phyloP scores from a whole-genome alignment of 1,284 basidiomycete species.

The Ustilago crameri region DNA sequence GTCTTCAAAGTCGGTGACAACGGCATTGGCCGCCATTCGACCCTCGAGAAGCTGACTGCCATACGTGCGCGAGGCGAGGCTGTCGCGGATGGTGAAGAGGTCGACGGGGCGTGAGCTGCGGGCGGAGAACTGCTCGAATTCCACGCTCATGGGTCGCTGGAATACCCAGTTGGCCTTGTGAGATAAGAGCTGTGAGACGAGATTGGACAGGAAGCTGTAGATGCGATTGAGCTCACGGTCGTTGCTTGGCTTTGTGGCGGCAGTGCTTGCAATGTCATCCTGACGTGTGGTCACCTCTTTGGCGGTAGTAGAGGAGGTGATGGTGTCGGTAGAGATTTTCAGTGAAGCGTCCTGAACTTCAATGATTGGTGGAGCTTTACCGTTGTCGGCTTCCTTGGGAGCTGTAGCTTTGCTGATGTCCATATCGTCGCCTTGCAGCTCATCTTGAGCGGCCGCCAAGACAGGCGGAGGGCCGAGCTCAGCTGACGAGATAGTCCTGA shows the following conservation, averaged over 20 bases:
- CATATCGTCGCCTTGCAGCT: background rate
- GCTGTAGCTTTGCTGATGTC: too few species aligned
- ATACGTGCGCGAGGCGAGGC: slow-evolving; percentile 33
- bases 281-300: background rate
- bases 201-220: slow-evolving; percentile 44
- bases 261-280: background rate
- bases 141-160: slow-evolving; percentile 35
- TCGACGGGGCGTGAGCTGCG: slow-evolving; percentile 45
- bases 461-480: slow-evolving; percentile 11
- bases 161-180: slow-evolving; percentile 49
- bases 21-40: slow-evolving; percentile 40
- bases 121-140: slow-evolving; percentile 42
- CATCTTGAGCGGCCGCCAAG: background rate
- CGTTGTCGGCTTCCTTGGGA: too few species aligned
- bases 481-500: slow-evolving; percentile 9
- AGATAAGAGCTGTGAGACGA: slow-evolving; percentile 39
- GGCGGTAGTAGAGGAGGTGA: too few species aligned
- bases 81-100: slow-evolving; percentile 46
- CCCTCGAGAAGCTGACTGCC: slow-evolving; percentile 38
- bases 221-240: slow-evolving; percentile 37
- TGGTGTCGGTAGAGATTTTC: too few species aligned
- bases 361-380: too few species aligned
- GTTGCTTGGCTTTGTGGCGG: slow-evolving; percentile 5
- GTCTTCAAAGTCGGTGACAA: slow-evolving; percentile 48
- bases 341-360: too few species aligned